Evolutionary conservation across 2,329 filamentous ascomycete genomes (phyloP), one percentile per base, ranked within the genome.

Genomic region (Clonostachys solani): DNA sequence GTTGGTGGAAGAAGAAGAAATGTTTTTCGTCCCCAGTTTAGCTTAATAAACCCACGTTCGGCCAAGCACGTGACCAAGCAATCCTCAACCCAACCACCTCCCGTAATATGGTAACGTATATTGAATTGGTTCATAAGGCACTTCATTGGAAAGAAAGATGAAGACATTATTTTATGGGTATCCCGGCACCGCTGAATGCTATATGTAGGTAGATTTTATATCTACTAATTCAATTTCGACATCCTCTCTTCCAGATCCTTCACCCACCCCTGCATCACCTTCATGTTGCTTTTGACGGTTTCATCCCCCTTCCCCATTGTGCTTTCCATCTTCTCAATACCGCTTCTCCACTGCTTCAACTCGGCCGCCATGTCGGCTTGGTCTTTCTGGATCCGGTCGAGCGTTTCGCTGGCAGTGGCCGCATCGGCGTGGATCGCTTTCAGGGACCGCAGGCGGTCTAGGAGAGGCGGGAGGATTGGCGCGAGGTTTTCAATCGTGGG

Each of bases 181-280:
- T 29, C 23, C 23, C 23, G 23, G 6, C 23, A 29, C 23, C 23
- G 23, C 23, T 29, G 23, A 29, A 29, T 29, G 23, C 23, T 29
- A 29, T 10, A 29, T 29, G 23, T 29, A 29, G 23, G 23, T 29
- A 29, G 23, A 8, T 29, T 29, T 29, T 29, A 29, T 29, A 10
- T 29, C 23, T 29, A 44, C 54, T 60, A 65, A 49, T 72, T 72
- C 61, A 86, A 64, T 55, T 77, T 77, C 50, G 77, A 77, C 64
- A 96, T 77, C 66, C 88, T 86, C 58, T 75, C 80, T 69, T 97
- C 92, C 47, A 99, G 68, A 48, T 87, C 89, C 65, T 87, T 89
- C 5, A 97, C 89, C 90, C 92, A 96, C 38, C 81, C 83, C 55
- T 92, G 87, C 51, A 97, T 85, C n/a, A 87, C 78, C 57, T 86